These are phyloP conservation scores for Cordyceps pruinosa DNA, from an alignment of 2,329 filamentous ascomycete species.

Conservation along the genomic window DNA sequence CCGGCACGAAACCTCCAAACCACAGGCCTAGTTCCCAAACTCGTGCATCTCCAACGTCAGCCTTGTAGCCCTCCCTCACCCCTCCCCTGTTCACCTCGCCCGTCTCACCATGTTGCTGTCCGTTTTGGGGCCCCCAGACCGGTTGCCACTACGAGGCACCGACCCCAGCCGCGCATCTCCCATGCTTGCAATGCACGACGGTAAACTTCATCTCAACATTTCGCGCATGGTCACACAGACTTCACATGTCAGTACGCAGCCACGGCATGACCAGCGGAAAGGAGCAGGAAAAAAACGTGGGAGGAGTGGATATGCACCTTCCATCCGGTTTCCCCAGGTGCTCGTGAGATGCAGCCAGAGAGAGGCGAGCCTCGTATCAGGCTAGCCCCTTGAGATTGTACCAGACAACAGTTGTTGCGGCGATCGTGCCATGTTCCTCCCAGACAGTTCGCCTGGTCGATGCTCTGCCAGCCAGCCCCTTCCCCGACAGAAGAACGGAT, in stretches of 20 bases:
- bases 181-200: neutral
- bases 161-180: neutral
- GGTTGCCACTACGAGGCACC: neutral
- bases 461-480: neutral
- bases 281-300: neutral
- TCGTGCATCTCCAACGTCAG: neutral
- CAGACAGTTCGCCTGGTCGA: neutral
- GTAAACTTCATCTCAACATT: neutral
- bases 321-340: neutral
- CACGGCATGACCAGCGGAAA: neutral
- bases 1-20: no score
- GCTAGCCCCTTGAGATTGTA: neutral
- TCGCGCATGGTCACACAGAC: neutral
- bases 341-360: neutral
- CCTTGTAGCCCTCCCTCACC: neutral
- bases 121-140: neutral
- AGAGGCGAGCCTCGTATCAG: neutral
- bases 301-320: neutral
- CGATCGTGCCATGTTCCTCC: neutral
- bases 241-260: neutral
- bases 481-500: neutral
- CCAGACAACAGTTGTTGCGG: neutral
- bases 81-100: neutral
- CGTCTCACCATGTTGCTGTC: neutral
- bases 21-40: neutral